phyloP scores from a whole-genome alignment of 202 grass and related monocot genomes.

The Saccharum hybrid region DNA sequence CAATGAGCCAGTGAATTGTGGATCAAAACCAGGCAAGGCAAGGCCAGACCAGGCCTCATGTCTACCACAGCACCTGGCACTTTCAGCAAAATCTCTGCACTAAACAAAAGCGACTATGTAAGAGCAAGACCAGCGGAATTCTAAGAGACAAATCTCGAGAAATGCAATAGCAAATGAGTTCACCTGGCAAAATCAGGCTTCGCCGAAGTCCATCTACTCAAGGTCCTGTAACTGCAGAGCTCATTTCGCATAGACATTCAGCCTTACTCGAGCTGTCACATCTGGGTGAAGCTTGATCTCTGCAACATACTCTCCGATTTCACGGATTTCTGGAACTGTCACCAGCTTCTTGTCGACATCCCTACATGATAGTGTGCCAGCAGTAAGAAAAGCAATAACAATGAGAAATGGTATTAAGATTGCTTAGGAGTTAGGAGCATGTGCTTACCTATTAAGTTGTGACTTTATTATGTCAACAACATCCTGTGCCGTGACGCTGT shows the following conservation, averaged over 20 bases:
- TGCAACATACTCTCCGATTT: conserved; percentile 80
- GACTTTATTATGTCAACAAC: conserved; percentile 91
- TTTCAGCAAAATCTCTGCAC: conserved; percentile 44
- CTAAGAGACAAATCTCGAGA: conserved; percentile 9
- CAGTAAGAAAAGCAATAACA: conserved; percentile 18
- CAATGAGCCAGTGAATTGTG: not conserved
- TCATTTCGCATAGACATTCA: conserved; percentile 82
- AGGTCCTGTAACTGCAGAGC: not conserved
- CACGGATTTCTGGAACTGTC: conserved; percentile 81
- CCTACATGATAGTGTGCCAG: conserved; percentile 40
- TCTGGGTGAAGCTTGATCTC: conserved; percentile 94
- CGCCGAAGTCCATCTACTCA: not conserved
- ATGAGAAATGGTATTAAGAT: not conserved
- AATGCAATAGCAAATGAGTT: not conserved
- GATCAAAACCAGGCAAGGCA: not conserved
- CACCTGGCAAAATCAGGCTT: conserved; percentile 15
- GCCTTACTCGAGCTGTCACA: conserved; percentile 71
- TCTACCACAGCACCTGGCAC: conserved; percentile 1
- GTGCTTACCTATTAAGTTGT: conserved; percentile 79
- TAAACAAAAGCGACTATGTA: conserved; percentile 2
- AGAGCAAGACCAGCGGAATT: not conserved
- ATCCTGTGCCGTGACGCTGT: conserved; percentile 91
- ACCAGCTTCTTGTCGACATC: conserved; percentile 75
- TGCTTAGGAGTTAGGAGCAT: not conserved
- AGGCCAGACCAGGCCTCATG: not conserved